Conservation (phyloP, 163 green algal species). For the Volvox carteri region DNA sequence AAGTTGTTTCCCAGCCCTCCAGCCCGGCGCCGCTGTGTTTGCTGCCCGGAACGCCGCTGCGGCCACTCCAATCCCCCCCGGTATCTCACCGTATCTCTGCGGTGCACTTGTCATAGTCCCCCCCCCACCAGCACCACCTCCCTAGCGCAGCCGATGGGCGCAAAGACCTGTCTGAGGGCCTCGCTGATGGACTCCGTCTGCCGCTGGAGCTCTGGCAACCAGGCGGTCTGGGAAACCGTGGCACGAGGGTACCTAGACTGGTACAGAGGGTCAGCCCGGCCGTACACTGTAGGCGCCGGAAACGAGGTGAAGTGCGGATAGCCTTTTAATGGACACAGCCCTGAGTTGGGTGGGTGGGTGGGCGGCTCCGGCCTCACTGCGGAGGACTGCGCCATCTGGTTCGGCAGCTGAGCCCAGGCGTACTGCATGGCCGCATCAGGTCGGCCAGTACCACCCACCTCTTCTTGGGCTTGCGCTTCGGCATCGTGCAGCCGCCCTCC, state of each 20-base stretch:
- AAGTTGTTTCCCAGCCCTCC: too few relatives aligned
- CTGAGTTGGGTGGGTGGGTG: too few relatives aligned
- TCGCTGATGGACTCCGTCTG: constrained; percentile 82
- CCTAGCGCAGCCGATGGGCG: constrained; percentile 82
- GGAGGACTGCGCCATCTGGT: neutral
- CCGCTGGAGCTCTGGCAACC: constrained; percentile 85
- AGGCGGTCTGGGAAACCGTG: constrained; percentile 70
- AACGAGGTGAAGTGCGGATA: too few relatives aligned
- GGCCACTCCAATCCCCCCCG: too few relatives aligned
- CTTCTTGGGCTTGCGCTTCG: neutral
- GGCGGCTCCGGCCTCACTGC: neutral
- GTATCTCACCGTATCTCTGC: constrained; percentile 89
- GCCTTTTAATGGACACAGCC: too few relatives aligned
- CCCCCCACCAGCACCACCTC: constrained; percentile 81
- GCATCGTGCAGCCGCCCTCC: neutral
- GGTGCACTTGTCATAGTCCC: constrained; percentile 89
- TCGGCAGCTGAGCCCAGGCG: constrained; percentile 2
- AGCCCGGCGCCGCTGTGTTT: too few relatives aligned
- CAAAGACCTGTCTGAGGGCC: constrained; percentile 85
- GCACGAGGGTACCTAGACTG: neutral
- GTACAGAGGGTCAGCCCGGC: neutral
- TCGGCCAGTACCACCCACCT: neutral
- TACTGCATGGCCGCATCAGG: neutral
- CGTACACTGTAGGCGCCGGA: too few relatives aligned
- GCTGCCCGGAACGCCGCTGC: too few relatives aligned